These are phyloP conservation scores for Basidiobolus meristosporus DNA, from an alignment of 371 early-diverging fungal species.

Conservation along the genomic window DNA sequence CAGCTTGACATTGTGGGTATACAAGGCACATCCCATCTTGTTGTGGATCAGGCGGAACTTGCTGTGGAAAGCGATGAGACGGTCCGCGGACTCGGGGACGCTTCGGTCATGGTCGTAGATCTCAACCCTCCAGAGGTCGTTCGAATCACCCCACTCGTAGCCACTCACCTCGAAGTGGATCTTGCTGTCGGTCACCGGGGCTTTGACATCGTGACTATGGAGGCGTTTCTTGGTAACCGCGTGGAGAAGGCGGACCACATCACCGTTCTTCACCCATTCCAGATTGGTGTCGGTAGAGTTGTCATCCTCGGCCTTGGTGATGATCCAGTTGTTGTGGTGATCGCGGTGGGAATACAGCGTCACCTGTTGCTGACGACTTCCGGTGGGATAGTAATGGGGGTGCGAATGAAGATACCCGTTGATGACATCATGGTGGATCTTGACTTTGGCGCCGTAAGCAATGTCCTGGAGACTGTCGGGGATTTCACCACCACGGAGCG, in stretches of 20 bases:
- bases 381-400: conserved; percentile 47
- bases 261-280: conserved; percentile 35
- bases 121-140: conserved; percentile 58
- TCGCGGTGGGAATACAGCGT: conserved; percentile 80
- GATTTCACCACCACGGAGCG: conserved; percentile 17
- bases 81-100: conserved; percentile 19
- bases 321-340: conserved; percentile 69
- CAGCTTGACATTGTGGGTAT: conserved; percentile 52
- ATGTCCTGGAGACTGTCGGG: conserved; percentile 43
- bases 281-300: too few species aligned
- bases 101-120: conserved; percentile 36
- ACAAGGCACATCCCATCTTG: conserved; percentile 54
- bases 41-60: conserved; percentile 52
- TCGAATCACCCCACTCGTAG: conserved; percentile 27
- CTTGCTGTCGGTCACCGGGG: conserved; percentile 69
- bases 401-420: conserved; percentile 80
- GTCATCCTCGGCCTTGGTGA: conserved; percentile 26
- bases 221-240: conserved; percentile 39
- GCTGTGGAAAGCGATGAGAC: conserved; percentile 34
- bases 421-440: conserved; percentile 53
- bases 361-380: conserved; percentile 82
- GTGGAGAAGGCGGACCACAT: conserved; percentile 63
- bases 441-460: conserved; percentile 58
- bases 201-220: conserved; percentile 74
- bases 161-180: conserved; percentile 72